Percentiles rank a stretch among this genome's conserved stretches.
phyloP scores from a whole-genome alignment of 2,329 filamentous ascomycete genomes.

The Phialocephala sp. region DNA sequence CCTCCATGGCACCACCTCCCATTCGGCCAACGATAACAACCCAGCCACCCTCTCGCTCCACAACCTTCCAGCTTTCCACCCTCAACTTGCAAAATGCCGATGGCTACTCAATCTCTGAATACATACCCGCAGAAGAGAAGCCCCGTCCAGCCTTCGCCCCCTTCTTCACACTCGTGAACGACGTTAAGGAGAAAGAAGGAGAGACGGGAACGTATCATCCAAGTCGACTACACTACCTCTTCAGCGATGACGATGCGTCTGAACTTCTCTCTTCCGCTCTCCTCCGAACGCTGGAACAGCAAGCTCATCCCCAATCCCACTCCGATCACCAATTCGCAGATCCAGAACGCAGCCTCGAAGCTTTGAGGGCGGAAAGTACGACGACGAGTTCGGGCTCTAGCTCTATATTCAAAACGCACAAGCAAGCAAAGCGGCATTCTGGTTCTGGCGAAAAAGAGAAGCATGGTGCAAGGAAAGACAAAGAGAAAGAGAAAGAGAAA shows the following conservation, averaged over 20 bases:
- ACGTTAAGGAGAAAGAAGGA: conserved; percentile 49
- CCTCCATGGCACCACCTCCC: conserved; percentile 17
- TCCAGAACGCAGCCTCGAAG: neutral
- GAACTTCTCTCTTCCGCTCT: conserved; percentile 74
- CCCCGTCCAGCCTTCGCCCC: conserved; percentile 64
- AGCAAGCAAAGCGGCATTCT: neutral
- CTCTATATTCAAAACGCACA: neutral
- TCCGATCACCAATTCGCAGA: neutral
- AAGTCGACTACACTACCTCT: conserved; percentile 82
- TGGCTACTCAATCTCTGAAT: neutral
- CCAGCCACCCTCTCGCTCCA: neutral
- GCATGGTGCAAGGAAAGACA: neutral
- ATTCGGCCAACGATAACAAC: conserved; percentile 15
- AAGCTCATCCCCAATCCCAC: neutral
- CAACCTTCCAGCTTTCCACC: neutral
- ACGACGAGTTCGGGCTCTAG: conserved; percentile 5
- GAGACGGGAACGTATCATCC: conserved; percentile 71
- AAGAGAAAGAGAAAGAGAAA: conserved; percentile 9
- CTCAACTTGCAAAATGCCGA: neutral
- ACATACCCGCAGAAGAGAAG: neutral
- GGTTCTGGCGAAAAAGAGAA: neutral
- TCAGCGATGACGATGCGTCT: conserved; percentile 84
- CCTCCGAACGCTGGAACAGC: conserved; percentile 41
- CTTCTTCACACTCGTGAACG: conserved; percentile 85
- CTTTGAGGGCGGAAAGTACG: neutral